phyloP scores from a whole-genome alignment of 2,329 filamentous ascomycete genomes.

The Stemphylium beticola region DNA sequence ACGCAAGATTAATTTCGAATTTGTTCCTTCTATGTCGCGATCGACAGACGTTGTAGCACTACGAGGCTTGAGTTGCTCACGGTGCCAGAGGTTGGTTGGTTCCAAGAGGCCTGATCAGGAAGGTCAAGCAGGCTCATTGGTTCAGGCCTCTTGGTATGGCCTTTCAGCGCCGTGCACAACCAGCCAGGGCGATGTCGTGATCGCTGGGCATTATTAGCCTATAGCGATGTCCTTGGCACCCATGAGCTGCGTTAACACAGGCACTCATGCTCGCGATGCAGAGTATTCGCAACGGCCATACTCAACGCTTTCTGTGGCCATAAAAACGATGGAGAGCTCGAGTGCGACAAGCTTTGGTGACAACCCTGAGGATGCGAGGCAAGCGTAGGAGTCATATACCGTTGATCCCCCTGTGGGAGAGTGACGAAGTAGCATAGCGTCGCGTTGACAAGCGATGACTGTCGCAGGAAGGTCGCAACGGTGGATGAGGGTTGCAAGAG shows the following conservation, averaged over 20 bases:
- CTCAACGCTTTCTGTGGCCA: neutral
- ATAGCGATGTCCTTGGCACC: slow-evolving; percentile 13
- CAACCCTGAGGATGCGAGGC: neutral
- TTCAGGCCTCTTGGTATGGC: slow-evolving; percentile 29
- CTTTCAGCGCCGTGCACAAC: slow-evolving; percentile 19
- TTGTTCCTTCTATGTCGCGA: slow-evolving; percentile 30
- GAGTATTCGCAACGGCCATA: neutral
- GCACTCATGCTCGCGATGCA: neutral
- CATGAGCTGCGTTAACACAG: neutral
- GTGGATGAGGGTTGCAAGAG: no score
- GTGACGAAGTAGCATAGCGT: neutral
- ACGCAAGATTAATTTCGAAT: slow-evolving; percentile 12
- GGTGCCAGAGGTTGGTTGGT: slow-evolving; percentile 19
- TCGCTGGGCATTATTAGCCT: slow-evolving; percentile 31
- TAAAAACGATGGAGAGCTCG: neutral
- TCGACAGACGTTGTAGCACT: slow-evolving; percentile 32
- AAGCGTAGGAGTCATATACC: neutral
- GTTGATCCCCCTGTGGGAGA: no score
- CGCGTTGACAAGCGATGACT: neutral
- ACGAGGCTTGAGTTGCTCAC: slow-evolving; percentile 35
- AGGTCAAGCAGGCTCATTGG: slow-evolving; percentile 31
- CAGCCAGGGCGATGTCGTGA: slow-evolving; percentile 33
- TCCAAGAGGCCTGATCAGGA: slow-evolving; percentile 27
- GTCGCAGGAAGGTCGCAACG: no score
- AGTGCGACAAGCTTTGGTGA: neutral